phyloP scores from a whole-genome alignment of 306 rosid genomes.

The Inga oerstediana region DNA sequence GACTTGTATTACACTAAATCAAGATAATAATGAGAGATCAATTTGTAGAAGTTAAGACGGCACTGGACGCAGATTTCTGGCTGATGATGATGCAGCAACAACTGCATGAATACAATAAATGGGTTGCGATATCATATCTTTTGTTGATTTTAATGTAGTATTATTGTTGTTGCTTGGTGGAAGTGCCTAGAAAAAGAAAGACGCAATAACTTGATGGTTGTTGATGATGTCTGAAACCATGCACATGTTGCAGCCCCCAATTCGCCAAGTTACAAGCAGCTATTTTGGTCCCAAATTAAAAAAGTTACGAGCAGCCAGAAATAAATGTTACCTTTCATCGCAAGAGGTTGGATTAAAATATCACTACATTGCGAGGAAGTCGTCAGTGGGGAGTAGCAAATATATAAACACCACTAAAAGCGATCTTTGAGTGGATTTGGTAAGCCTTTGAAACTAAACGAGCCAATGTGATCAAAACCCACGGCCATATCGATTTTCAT shows the following conservation, averaged over 20 bases:
- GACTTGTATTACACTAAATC: not conserved
- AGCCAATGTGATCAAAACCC: not conserved
- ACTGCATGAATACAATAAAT: not conserved
- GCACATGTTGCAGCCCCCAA: not conserved
- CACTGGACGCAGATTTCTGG: not conserved
- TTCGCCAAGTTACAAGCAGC: not conserved
- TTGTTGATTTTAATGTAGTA: not conserved
- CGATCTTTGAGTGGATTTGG: not conserved
- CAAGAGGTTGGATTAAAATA: not conserved
- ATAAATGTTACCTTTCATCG: not conserved
- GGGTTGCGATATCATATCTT: not conserved
- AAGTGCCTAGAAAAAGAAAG: not conserved
- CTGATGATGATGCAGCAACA: slow-evolving; percentile 5
- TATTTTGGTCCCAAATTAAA: not conserved
- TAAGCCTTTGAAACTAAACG: not conserved
- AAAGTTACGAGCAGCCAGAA: not conserved
- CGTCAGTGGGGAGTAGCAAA: not conserved
- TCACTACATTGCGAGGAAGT: not conserved
- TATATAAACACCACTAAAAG: not conserved
- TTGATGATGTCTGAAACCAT: not conserved
- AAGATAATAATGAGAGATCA: not conserved
- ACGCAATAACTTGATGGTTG: not conserved
- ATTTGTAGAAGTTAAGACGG: not conserved
- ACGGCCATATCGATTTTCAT: not conserved
- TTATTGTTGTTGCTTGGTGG: not conserved